A percentile compares a stretch with the other conserved stretches of the same genome.
phyloP scores from a whole-genome alignment of 1,284 basidiomycete genomes.

The Papiliotrema terrestris region DNA sequence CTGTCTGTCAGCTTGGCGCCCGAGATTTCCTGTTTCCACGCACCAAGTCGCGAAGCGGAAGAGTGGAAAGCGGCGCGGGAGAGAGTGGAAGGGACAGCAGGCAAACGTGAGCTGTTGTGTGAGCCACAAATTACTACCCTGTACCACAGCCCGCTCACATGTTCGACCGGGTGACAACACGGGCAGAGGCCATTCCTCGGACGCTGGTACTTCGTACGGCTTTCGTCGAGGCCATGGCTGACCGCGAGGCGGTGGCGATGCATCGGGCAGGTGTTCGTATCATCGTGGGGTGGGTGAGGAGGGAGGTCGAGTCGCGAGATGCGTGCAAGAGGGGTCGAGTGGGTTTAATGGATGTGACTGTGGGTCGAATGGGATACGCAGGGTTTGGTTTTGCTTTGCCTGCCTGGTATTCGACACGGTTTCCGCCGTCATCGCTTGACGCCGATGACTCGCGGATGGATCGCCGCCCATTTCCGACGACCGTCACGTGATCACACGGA shows the following conservation, averaged over 20 bases:
- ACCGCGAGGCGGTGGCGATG: not conserved
- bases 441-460: too few relatives aligned
- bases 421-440: too few relatives aligned
- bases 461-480: too few relatives aligned
- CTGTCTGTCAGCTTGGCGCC: slow-evolving; percentile 10
- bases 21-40: slow-evolving; percentile 2
- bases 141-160: not conserved
- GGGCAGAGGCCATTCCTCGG: not conserved
- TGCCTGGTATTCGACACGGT: too few relatives aligned
- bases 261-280: not conserved
- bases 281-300: not conserved
- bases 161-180: not conserved
- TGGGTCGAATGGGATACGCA: too few relatives aligned
- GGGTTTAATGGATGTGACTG: not conserved
- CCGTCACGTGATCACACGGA: too few relatives aligned
- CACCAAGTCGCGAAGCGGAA: slow-evolving; percentile 36
- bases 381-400: too few relatives aligned
- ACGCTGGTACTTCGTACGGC: not conserved
- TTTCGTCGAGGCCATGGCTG: not conserved
- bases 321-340: not conserved
- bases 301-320: not conserved
- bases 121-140: not conserved
- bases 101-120: not conserved
- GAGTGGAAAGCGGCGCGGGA: slow-evolving; percentile 31
- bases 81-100: not conserved